A percentile compares a stretch with the other conserved stretches of the same genome.
These are phyloP conservation scores for Metschnikowia santaceciliae DNA, from an alignment of 805 yeast genomes.

Conservation along the genomic window DNA sequence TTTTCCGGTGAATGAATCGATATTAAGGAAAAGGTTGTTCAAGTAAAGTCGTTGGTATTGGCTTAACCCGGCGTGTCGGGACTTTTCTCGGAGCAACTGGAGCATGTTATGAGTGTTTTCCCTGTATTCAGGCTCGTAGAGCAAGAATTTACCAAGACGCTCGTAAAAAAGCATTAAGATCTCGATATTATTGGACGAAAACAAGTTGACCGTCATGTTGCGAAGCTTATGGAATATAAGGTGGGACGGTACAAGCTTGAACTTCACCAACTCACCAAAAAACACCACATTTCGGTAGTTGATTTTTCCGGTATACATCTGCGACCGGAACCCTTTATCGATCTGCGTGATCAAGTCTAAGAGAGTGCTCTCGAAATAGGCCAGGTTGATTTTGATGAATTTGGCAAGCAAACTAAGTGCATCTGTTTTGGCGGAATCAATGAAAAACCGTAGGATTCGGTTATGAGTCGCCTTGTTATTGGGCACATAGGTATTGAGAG, in stretches of 20 bases:
- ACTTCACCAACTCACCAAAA: conserved; percentile 73
- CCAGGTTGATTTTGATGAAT: conserved; percentile 60
- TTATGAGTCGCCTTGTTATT: conserved; percentile 72
- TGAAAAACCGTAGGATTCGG: conserved; percentile 53
- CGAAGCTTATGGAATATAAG: conserved; percentile 71
- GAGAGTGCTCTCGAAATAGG: conserved; percentile 45
- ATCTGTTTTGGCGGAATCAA: conserved; percentile 42
- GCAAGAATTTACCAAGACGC: conserved; percentile 61
- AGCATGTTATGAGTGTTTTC: conserved; percentile 63
- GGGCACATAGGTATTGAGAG: conserved; percentile 48
- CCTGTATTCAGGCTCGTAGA: conserved; percentile 53
- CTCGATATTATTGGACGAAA: conserved; percentile 60
- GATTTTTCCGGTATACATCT: conserved; percentile 48
- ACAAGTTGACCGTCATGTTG: conserved; percentile 48
- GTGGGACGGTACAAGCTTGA: conserved; percentile 67
- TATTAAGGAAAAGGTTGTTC: conserved; percentile 48
- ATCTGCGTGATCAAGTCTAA: conserved; percentile 50
- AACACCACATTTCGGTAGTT: conserved; percentile 58
- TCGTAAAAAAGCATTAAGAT: conserved; percentile 69
- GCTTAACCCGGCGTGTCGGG: conserved; percentile 46
- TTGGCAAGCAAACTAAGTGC: conserved; percentile 54
- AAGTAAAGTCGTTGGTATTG: conserved; percentile 57
- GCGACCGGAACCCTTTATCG: conserved; percentile 59
- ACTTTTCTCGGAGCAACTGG: conserved; percentile 47
- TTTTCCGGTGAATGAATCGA: conserved; percentile 41